Evolutionary conservation across 164 flowering plant species (phyloP), one percentile per base, ranked within the genome.

Genomic region (Taxillus chinensis): DNA sequence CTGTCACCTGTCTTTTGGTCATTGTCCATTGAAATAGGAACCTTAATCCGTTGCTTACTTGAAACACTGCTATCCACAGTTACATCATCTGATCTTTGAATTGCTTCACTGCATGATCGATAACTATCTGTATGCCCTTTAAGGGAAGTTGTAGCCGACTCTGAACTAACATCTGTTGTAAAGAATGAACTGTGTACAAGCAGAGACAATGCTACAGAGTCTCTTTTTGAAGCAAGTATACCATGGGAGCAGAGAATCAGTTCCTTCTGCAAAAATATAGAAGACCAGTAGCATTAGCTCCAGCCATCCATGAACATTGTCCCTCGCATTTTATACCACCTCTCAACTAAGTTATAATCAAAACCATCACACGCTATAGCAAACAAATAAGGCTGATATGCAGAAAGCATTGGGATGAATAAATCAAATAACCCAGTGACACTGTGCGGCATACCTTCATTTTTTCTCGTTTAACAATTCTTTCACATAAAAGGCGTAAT

Each of bases 121-220:
- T 70, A 71, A 66, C 70, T 82, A 66, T 83, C 88, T 7, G 80
- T 65, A 63, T 78, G 76, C 39, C 84, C 88, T 68, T 80, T 79
- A 4, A 88, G 77, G 38, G 92, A 86, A n/a, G 97, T 90, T 16
- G 99, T 90, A 54, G 91, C 99, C 9, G 97, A 90, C 64, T 87
- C 97, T 8, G 99, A 86, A 67, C 97, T 90, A 57, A 80, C 82
- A 64, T 87, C 96, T 51, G 86, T 85, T n/a, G 69, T 83, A 51
- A 78, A 66, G 64, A 77, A 80, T 10, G 90, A 82, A 60, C 74
- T 81, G 42, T 69, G 85, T 51, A 71, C 78, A 55, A 84, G 83
- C 49, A 71, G 65, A 11, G 90, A 81, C 7, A 83, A 77, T 49
- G 85, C 84, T 52, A 76, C 78, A 56, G 82, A 68, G 49, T 89